Evolutionary conservation across 257 asterid species (phyloP).

Genomic region (Linaria vulgaris): DNA sequence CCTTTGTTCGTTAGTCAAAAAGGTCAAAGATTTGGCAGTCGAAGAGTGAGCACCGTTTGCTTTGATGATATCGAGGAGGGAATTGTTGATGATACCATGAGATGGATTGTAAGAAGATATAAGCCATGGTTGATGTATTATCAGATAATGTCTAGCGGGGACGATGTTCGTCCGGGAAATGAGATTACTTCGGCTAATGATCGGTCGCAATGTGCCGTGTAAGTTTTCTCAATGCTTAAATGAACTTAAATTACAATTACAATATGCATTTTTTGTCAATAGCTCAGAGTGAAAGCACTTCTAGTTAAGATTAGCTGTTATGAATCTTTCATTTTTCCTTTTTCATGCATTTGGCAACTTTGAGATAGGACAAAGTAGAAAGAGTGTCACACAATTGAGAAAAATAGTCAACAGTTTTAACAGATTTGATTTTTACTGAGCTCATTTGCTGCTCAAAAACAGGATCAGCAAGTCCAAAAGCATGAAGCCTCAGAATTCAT

Average conservation of each 20-base stretch:
- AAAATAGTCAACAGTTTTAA: too few species aligned
- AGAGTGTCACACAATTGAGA: too few species aligned
- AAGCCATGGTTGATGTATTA: conserved; percentile 87
- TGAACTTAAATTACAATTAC: not conserved
- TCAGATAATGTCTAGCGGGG: conserved; percentile 61
- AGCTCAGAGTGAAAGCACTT: too few species aligned
- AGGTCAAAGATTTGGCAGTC: conserved; percentile 16
- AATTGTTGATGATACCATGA: conserved; percentile 42
- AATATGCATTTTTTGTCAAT: too few species aligned
- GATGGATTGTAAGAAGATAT: conserved; percentile 57
- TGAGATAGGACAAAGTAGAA: too few species aligned
- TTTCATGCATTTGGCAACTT: too few species aligned
- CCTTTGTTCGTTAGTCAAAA: conserved; percentile 31
- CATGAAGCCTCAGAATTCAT: conserved; percentile 25
- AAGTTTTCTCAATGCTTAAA: conserved; percentile 26
- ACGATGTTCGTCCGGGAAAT: conserved; percentile 28
- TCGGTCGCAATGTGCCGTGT: conserved; percentile 30
- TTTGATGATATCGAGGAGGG: conserved; percentile 32
- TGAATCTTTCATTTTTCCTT: too few species aligned
- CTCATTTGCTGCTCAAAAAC: conserved; percentile 29
- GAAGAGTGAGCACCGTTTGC: conserved; percentile 16
- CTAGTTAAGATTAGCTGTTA: too few species aligned
- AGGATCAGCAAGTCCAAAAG: conserved; percentile 33
- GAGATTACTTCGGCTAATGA: conserved; percentile 25
- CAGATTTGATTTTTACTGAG: not conserved